Evolutionary conservation across 495 filamentous ascomycete species (phyloP).

Genomic region (Bacidia rubella): DNA sequence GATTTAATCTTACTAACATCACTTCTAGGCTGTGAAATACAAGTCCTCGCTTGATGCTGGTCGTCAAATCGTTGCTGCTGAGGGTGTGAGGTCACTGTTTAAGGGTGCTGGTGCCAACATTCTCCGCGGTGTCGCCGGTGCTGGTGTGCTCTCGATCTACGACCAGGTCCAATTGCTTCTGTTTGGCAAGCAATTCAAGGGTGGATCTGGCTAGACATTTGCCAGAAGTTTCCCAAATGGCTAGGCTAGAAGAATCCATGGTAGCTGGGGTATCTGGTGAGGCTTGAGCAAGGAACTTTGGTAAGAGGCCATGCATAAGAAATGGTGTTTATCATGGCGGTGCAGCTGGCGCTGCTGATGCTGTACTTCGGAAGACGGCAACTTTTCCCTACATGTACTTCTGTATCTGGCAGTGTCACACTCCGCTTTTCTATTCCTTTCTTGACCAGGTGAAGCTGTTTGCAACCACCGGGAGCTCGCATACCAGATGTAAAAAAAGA

Average conservation of each 20-base stretch:
- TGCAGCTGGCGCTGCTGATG: slow-evolving; percentile 20
- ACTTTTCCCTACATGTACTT: slow-evolving; percentile 21
- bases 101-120: slow-evolving; percentile 99
- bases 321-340: slow-evolving; percentile 11
- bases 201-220: slow-evolving; percentile 60
- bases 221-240: slow-evolving; percentile 11
- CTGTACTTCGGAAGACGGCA: slow-evolving; percentile 20
- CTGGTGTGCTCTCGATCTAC: slow-evolving; percentile 99
- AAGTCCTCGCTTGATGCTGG: slow-evolving; percentile 84
- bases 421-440: slow-evolving; percentile 18
- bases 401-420: slow-evolving; percentile 16
- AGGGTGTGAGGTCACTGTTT: slow-evolving; percentile 97
- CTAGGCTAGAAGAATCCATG: background rate
- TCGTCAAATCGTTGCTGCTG: slow-evolving; percentile 89
- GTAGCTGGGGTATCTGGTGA: slow-evolving; percentile 3
- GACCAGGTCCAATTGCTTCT: slow-evolving; percentile 96
- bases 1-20: background rate
- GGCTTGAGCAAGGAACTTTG: background rate
- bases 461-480: background rate
- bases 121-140: slow-evolving; percentile 99
- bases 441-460: background rate
- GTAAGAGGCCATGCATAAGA: slow-evolving; percentile 7
- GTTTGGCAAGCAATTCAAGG: slow-evolving; percentile 99
- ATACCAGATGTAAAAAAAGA: slow-evolving; percentile 5
- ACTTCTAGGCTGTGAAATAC: slow-evolving; percentile 91